Conservation (phyloP, 169 alveolate species). For the Cryptosporidium tyzzeri region DNA sequence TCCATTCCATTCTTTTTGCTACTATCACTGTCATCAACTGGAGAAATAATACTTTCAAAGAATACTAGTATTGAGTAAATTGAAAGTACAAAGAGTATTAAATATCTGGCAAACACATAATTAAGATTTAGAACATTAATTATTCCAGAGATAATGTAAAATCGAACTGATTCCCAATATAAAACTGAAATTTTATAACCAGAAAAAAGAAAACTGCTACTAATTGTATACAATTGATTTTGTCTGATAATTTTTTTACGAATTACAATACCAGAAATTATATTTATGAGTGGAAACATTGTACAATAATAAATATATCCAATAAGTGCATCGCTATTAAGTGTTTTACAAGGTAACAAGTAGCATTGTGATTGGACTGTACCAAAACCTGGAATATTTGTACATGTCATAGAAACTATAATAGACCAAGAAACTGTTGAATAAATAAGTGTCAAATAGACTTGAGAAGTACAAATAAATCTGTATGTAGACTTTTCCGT, state of each 20-base stretch:
- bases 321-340: conserved; percentile 6
- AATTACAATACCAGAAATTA: conserved; percentile 5
- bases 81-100: conserved; percentile 39
- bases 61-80: conserved; percentile 22
- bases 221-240: conserved; percentile 31
- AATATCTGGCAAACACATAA: conserved; percentile 23
- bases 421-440: conserved; percentile 32
- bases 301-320: conserved; percentile 30
- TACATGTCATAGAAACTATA: conserved; percentile 35
- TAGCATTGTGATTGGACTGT: conserved; percentile 31
- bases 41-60: conserved; percentile 51
- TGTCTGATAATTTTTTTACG: conserved; percentile 21
- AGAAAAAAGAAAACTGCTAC: conserved; percentile 67
- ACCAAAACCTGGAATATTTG: conserved; percentile 64
- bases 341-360: conserved; percentile 40
- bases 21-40: conserved; percentile 20
- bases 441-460: conserved; percentile 37
- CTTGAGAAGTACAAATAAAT: conserved; percentile 54
- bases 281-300: conserved; percentile 49
- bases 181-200: conserved; percentile 39
- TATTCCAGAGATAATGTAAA: conserved; percentile 7
- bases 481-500: conserved; percentile 65
- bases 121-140: conserved; percentile 26
- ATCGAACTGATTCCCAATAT: conserved; percentile 62
- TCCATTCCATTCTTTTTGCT: conserved; percentile 36